phyloP scores from a whole-genome alignment of 345 rosid genomes.

The Citrus inodora region DNA sequence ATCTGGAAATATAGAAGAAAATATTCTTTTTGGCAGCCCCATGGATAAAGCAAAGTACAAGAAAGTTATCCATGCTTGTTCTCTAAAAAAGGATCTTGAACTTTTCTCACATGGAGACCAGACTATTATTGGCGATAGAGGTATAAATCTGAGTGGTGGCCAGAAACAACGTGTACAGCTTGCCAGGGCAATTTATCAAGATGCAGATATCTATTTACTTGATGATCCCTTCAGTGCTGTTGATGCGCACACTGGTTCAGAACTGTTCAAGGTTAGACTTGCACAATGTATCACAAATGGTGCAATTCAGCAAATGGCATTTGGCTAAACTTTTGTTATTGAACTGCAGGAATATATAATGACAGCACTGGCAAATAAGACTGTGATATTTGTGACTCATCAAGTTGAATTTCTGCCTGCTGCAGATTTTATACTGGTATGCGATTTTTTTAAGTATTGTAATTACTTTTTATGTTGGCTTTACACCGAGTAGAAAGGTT shows the following conservation, averaged over 20 bases:
- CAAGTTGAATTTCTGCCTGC: slow-evolving; percentile 98
- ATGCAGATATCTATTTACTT: slow-evolving; percentile 93
- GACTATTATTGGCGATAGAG: slow-evolving; percentile 99
- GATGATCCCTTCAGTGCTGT: slow-evolving; percentile 99
- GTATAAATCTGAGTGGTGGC: slow-evolving; percentile 97
- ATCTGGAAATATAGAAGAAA: slow-evolving; percentile 98
- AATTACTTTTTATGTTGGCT: slow-evolving; percentile 14
- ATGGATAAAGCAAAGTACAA: slow-evolving; percentile 93
- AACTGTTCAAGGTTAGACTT: slow-evolving; percentile 77
- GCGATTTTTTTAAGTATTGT: slow-evolving; percentile 25
- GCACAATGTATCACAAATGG: not conserved
- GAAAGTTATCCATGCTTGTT: slow-evolving; percentile 88
- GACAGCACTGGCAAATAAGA: slow-evolving; percentile 77
- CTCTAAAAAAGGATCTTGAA: slow-evolving; percentile 90
- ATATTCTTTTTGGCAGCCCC: slow-evolving; percentile 95
- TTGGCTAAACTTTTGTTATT: slow-evolving; percentile 27
- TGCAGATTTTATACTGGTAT: slow-evolving; percentile 93
- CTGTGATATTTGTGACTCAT: slow-evolving; percentile 95
- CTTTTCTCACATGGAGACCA: slow-evolving; percentile 99
- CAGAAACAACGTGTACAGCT: slow-evolving; percentile 99
- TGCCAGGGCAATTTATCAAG: slow-evolving; percentile 99
- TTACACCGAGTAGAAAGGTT: not conserved
- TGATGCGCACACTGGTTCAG: slow-evolving; percentile 99
- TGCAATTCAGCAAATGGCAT: slow-evolving; percentile 13
- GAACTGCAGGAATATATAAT: slow-evolving; percentile 86